Conservation (phyloP, 164 flowering plant genomes). For the Protea cynaroides region DNA sequence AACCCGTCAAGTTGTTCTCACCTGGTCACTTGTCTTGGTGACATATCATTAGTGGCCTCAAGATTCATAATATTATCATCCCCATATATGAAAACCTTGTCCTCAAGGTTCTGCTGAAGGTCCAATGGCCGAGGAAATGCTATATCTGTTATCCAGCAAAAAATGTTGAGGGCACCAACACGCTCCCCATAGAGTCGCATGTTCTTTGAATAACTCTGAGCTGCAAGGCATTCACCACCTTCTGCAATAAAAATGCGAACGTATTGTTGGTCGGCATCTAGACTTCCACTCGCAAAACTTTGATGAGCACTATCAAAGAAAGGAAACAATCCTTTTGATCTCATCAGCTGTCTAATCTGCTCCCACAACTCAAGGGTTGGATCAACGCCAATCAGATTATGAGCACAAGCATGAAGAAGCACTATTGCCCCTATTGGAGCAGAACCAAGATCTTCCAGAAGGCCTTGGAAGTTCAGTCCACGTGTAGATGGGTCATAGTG, state of each 20-base stretch:
- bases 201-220: conserved; percentile 98
- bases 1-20: no score
- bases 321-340: conserved; percentile 76
- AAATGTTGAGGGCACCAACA: conserved; percentile 98
- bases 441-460: conserved; percentile 80
- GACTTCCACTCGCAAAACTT: conserved; percentile 99
- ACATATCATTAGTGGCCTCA: no score
- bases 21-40: no score
- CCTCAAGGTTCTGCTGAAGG: no score
- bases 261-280: conserved; percentile 87
- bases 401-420: conserved; percentile 99
- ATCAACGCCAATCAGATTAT: conserved; percentile 99
- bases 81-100: no score
- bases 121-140: no score
- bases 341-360: conserved; percentile 80
- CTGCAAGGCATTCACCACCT: conserved; percentile 89
- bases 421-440: conserved; percentile 91
- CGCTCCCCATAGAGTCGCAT: conserved; percentile 99
- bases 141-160: no score
- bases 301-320: conserved; percentile 99
- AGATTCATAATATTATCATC: no score
- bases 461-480: conserved; percentile 83
- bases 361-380: conserved; percentile 95
- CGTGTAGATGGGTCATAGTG: conserved; percentile 93
- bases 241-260: conserved; percentile 94